Conservation (phyloP, 129 eudicot species). For the Sambucus nigra region DNA sequence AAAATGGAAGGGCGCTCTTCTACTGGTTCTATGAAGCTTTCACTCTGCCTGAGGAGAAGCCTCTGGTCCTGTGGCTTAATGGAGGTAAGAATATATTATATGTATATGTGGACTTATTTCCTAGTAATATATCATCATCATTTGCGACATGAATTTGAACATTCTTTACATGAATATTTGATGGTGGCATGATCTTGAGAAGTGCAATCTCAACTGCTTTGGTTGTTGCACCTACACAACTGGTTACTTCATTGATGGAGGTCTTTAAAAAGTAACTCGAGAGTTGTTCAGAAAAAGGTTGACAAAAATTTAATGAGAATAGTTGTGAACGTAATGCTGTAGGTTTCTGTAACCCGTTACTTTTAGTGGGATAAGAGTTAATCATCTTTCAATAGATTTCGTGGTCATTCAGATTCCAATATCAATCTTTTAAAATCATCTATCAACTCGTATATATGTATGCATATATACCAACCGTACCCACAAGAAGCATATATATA, state of each 20-base stretch:
- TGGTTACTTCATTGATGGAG: neutral
- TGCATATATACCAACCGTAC: conserved; percentile 8
- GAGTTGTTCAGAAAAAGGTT: conserved; percentile 2
- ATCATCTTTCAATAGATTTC: conserved; percentile 8
- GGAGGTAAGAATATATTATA: conserved; percentile 53
- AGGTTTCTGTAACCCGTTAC: neutral
- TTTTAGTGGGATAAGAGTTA: neutral
- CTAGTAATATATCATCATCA: neutral
- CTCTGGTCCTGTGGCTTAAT: conserved; percentile 84
- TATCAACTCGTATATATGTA: too few species aligned
- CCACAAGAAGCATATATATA: neutral
- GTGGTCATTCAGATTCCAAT: conserved; percentile 18
- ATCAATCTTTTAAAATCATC: conserved; percentile 17
- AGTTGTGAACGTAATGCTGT: neutral
- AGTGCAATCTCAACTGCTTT: neutral
- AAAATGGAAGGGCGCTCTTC: conserved; percentile 62
- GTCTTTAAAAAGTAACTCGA: conserved; percentile 3
- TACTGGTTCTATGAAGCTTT: conserved; percentile 89
- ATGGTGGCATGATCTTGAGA: neutral
- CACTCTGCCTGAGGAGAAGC: conserved; percentile 56
- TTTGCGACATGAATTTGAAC: neutral
- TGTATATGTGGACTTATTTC: neutral
- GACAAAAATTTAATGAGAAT: neutral
- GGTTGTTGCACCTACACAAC: too few species aligned
- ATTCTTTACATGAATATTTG: neutral